Percentiles rank a stretch among this genome's conserved stretches.
Conservation (phyloP, 2,329 filamentous ascomycete species). For the Fusarium burgessii region DNA sequence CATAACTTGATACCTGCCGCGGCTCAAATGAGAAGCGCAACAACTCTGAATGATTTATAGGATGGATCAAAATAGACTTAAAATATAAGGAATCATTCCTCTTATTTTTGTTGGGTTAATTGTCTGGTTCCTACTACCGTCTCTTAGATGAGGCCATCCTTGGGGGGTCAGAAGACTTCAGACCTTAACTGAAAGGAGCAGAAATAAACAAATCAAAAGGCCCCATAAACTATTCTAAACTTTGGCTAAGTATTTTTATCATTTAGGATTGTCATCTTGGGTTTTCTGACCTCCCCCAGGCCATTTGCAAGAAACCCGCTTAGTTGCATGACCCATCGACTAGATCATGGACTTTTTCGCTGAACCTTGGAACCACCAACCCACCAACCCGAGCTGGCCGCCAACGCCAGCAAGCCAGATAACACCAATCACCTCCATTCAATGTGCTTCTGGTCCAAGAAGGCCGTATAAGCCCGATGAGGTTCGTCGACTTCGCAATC, state of each 20-base stretch:
- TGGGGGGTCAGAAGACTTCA: neutral
- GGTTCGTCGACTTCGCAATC: slow-evolving; percentile 73
- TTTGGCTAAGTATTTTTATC: too few relatives aligned
- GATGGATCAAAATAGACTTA: neutral
- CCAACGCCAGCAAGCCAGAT: slow-evolving; percentile 35
- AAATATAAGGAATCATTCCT: neutral
- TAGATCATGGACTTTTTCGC: slow-evolving; percentile 44
- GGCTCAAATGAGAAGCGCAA: neutral
- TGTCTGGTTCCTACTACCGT: neutral
- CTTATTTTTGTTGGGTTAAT: neutral
- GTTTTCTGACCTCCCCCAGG: too few relatives aligned
- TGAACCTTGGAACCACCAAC: slow-evolving; percentile 19
- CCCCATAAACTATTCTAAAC: too few relatives aligned
- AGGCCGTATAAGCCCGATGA: slow-evolving; percentile 57
- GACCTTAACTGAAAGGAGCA: too few relatives aligned
- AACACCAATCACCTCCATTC: slow-evolving; percentile 16
- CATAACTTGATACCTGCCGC: neutral
- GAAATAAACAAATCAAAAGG: too few relatives aligned
- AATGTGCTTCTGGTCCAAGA: slow-evolving; percentile 42
- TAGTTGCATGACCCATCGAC: slow-evolving; percentile 49
- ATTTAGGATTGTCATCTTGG: too few relatives aligned
- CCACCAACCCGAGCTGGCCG: slow-evolving; percentile 34
- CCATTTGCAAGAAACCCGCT: slow-evolving; percentile 31
- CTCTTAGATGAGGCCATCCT: neutral
- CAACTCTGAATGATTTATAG: neutral